These are phyloP conservation scores for Sphagnum fallax DNA, from an alignment of 228 moss, liverwort and hornwort species.

Conservation along the genomic window DNA sequence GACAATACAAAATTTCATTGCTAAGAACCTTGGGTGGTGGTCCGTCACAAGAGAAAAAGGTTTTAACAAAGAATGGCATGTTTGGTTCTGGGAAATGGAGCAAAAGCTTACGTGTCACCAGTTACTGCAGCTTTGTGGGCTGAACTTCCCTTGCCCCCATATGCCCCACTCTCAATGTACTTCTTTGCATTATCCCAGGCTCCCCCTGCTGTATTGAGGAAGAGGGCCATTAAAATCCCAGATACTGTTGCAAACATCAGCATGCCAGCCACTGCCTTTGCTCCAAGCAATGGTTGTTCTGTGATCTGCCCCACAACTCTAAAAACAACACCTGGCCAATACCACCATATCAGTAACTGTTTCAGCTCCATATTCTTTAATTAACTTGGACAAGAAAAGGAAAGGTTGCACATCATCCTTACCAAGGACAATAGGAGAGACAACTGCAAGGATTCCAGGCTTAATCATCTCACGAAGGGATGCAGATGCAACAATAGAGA, in stretches of 20 bases:
- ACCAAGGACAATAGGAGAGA: slow-evolving; percentile 86
- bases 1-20: too few relatives aligned
- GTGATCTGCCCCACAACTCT: slow-evolving; percentile 75
- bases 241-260: slow-evolving; percentile 97
- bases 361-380: neutral
- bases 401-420: neutral
- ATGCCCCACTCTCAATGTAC: slow-evolving; percentile 88
- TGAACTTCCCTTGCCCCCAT: slow-evolving; percentile 95
- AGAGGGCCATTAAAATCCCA: slow-evolving; percentile 93
- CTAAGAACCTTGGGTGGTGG: too few relatives aligned
- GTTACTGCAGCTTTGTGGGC: slow-evolving; percentile 94
- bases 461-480: slow-evolving; percentile 98
- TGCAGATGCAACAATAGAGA: slow-evolving; percentile 93
- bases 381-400: neutral
- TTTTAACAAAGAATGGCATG: too few relatives aligned
- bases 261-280: slow-evolving; percentile 94
- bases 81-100: neutral
- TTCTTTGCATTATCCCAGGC: slow-evolving; percentile 99
- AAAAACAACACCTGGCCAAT: slow-evolving; percentile 51
- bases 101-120: slow-evolving; percentile 78
- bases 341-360: neutral
- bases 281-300: slow-evolving; percentile 74
- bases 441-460: slow-evolving; percentile 87
- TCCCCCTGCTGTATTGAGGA: slow-evolving; percentile 88
- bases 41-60: too few relatives aligned